Conservation (phyloP, 139 green algal species). For the Edaphochlamys debaryana region DNA sequence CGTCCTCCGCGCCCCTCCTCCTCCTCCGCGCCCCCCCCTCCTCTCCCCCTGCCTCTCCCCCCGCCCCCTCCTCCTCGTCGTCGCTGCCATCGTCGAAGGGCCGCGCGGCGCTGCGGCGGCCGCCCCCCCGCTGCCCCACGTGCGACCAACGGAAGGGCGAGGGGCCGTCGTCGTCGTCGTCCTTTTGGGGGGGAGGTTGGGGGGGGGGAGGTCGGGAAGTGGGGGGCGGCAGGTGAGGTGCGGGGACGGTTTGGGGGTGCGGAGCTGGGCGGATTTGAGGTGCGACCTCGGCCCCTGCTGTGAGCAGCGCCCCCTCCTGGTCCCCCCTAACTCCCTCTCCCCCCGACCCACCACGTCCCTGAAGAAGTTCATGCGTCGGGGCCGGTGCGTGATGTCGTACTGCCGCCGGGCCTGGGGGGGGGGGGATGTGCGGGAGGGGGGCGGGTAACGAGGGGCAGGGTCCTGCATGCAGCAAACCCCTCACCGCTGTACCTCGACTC, state of each 20-base stretch:
- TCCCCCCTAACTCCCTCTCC: not conserved
- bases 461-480: too few relatives aligned
- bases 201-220: too few relatives aligned
- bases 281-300: too few relatives aligned
- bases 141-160: slow-evolving; percentile 29
- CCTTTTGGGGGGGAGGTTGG: not conserved
- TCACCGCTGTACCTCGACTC: too few relatives aligned
- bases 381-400: slow-evolving; percentile 13
- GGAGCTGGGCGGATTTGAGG: too few relatives aligned
- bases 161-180: not conserved
- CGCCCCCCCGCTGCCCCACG: not conserved
- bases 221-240: too few relatives aligned
- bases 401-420: slow-evolving; percentile 21
- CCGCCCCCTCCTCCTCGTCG: not conserved
- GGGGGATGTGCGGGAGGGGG: too few relatives aligned
- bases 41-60: too few relatives aligned
- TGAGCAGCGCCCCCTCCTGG: too few relatives aligned
- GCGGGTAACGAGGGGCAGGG: too few relatives aligned
- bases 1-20: not conserved
- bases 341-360: not conserved
- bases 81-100: not conserved
- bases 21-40: not conserved
- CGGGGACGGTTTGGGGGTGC: too few relatives aligned
- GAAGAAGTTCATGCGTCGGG: slow-evolving; percentile 40
- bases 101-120: not conserved